Evolutionary conservation across 2,329 filamentous ascomycete species (phyloP), one percentile per base, ranked within the genome.

Genomic region (Penicillium sp.): DNA sequence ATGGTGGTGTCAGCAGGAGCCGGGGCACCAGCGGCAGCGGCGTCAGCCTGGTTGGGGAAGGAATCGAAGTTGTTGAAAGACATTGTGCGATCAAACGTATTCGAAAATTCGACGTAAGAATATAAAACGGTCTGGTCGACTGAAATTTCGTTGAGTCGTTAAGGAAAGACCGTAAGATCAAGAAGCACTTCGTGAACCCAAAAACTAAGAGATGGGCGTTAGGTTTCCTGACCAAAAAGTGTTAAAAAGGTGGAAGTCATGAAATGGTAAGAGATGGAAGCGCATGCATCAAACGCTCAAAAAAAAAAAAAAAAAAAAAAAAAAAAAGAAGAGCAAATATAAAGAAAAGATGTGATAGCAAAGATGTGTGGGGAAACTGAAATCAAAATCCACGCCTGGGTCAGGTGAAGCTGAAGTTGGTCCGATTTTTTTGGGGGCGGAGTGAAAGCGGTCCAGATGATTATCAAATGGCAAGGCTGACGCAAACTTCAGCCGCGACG

Each of bases 41-140:
- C 81, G 62, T 84, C 84, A 63, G 81, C 79, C 73, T 86, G 85
- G 72, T 83, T 82, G 70, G 83, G 84, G 74, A 84, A 86, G 63
- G 82, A 79, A 68, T 88, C 85, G 75, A 85, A 86, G 74, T 85
- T 85, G 61, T 84, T 82, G 79, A 86, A 88, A 72, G 84, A 86
- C 86, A 89, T 89, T 64, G 82, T 73, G 62, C 59, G 53, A 61
- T 61, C 57, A 66, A 64, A 61, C 53, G 52, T 58, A 52, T 61
- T 46, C 58, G 63, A 58, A 58, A 63, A 59, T 33, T 61, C 59
- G 62, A 67, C 52, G 62, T 65, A 67, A 67, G 55, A 55, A 68
- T 65, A 66, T 62, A 70, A 68, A 70, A 67, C 66, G 68, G 65
- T 66, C 68, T 70, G 31, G 51, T 67, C 66, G 67, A 73, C 63